These are phyloP conservation scores for Chalciporus sp. DNA, from an alignment of 1,284 basidiomycete species.

Conservation along the genomic window DNA sequence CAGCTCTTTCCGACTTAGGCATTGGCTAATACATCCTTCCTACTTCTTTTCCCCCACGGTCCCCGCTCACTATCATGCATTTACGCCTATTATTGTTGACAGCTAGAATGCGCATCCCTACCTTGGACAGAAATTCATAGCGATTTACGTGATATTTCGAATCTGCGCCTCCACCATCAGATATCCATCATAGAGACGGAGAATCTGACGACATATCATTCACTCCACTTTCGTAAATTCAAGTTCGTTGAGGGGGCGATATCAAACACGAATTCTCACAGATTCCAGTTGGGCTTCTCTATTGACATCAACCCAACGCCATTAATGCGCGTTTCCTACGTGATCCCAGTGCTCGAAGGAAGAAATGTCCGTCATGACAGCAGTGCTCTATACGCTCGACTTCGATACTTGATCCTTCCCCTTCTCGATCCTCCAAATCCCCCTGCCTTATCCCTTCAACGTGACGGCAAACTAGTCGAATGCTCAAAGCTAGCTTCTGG, in stretches of 20 bases:
- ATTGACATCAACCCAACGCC: conserved; percentile 4
- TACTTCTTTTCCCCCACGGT: not conserved
- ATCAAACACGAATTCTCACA: conserved; percentile 3
- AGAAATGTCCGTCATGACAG: not conserved
- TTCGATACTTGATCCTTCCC: conserved; percentile 10
- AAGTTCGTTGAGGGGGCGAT: not conserved
- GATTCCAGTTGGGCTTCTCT: conserved; percentile 12
- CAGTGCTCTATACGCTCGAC: not conserved
- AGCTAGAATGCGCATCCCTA: not conserved
- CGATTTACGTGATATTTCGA: not conserved
- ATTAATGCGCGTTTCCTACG: not conserved
- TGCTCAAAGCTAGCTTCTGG: too few relatives aligned
- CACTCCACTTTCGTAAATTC: not conserved
- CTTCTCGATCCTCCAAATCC: conserved; percentile 19
- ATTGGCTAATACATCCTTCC: too few relatives aligned
- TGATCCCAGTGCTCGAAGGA: not conserved
- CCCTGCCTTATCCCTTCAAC: not conserved
- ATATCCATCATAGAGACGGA: too few relatives aligned
- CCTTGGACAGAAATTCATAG: not conserved
- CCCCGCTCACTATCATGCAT: too few relatives aligned
- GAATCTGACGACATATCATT: too few relatives aligned
- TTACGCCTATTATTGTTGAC: not conserved
- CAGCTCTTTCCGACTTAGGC: not conserved
- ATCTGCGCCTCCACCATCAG: too few relatives aligned
- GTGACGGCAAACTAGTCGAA: too few relatives aligned